Conservation (phyloP, 495 filamentous ascomycete genomes). For the Aspergillus ellipticus region DNA sequence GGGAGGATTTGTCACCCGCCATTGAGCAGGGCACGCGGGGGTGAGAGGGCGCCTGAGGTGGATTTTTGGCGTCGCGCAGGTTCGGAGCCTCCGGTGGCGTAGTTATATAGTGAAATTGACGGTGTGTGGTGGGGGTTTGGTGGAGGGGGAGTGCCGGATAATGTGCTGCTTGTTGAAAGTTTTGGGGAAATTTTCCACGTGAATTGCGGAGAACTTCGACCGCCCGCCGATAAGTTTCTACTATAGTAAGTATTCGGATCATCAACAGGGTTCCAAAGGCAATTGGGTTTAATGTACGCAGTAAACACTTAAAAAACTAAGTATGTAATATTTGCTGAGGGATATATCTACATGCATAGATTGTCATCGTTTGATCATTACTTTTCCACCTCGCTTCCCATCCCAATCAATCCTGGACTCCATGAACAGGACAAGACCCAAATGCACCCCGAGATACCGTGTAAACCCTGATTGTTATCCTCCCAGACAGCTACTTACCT, state of each 20-base stretch:
- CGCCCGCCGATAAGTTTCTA: neutral
- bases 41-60: neutral
- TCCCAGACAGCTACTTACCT: neutral
- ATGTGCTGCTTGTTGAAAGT: neutral
- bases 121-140: neutral
- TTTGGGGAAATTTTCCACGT: conserved; percentile 23
- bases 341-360: neutral
- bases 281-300: too few species aligned
- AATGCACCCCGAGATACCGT: neutral
- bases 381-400: neutral
- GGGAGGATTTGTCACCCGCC: conserved; percentile 17
- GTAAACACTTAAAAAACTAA: too few species aligned
- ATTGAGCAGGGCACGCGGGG: conserved; percentile 10
- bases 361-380: conserved; percentile 3
- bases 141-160: too few species aligned
- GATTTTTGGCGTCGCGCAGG: conserved; percentile 1
- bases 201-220: conserved; percentile 11
- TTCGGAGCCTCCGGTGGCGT: neutral
- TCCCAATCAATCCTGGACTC: neutral
- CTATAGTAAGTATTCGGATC: neutral
- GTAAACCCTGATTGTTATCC: neutral
- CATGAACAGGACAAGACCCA: neutral
- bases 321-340: neutral
- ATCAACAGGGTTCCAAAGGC: too few species aligned
- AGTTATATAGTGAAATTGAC: neutral